Evolutionary conservation across 1,284 basidiomycete species (phyloP), one percentile per base, ranked within the genome.

Genomic region (Sporisorium iseilematis-ciliati): DNA sequence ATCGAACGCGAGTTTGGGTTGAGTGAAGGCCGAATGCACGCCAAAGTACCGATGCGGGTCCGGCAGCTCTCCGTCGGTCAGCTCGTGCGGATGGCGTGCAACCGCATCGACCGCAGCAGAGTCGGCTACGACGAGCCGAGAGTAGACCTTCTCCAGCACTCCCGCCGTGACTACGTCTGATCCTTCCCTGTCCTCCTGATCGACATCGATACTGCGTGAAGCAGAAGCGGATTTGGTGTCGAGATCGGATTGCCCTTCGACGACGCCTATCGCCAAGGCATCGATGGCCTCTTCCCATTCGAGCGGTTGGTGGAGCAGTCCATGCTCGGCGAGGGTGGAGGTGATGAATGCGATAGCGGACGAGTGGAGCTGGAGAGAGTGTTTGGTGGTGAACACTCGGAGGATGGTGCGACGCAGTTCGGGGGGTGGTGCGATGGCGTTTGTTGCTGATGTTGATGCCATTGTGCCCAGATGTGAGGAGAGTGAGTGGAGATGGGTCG

Each of bases 1-100:
- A 38, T 94, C 94, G 90, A 94, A 99, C 77, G 91, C 89, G 90
- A 94, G 93, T 10, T 91, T 87, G 0, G 96, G 96, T 93, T 98
- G 97, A 40, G 95, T 92, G 78, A 95, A 97, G 11, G 95, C 91
- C 84, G 97, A 91, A 38, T 98, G 88, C 64, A 98, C 88, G 74
- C 90, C 90, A 51, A 99, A 88, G 84, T 96, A 93, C 25, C 90
- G 90, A 50, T 95, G 92, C 7, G 93, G 91, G 75, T 97, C 94
- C 25, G 95, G 88, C 25, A 90, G 86, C 29, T 92, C 91, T 7
- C 81, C 80, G 12, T 84, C 80, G 7, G 77, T 78, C 25, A 81
- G 61, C 25, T 79, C 74, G 50, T 79, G 75, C 41, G 49, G 46
- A 25, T 66, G 56, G 4, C 57, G 66, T 40, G 53, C 45, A 1